Base-by-base conservation (phyloP, 2,329 filamentous ascomycete genomes). In the Westerdykella aurantiaca region DNA sequence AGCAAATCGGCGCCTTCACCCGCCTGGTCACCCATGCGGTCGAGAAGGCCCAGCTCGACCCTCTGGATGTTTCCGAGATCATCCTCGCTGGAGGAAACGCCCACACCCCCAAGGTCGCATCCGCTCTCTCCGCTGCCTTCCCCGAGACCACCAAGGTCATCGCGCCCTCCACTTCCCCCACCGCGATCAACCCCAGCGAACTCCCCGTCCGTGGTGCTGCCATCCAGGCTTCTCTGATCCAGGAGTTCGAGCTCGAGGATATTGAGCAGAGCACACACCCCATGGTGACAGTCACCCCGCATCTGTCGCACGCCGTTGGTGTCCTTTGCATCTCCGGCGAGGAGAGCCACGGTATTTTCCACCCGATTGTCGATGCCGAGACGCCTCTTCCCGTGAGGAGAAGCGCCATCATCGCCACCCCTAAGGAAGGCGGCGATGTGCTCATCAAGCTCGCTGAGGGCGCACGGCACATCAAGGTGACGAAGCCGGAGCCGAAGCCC, bases 261-360 rank as follows among this genome's bases (percentile, higher is more conserved):
- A 94, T 98, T 57, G 87, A 94, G 67, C 90, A 96, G 77, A 95
- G 88, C 50, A 95, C 89, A 38, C 91, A 98, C 75, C 85, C 93
- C 41, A 88, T 89, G 64, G 89, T 98, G 52, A 96, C 91, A 29
- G 91, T 90, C 13, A 89, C 94, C 41, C 88, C 89, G 58, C 93
- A 98, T 74, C 83, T 95, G 51, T 77, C 81, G 57, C 86, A 90
- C 64, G 86, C 91, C 50, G 86, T 98, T 51, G 93, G 93, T 66
- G 85, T 97, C 42, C 78, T 95, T 51, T 80, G 83, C 56, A 72
- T 80, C 45, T 73, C 74, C 12, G 76, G 73, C 34, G 75, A 82
- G 39, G 76, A 77, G 39, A 71, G 71, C 35, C 76, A 80, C 46
- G 82, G 86, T 52, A 73, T 81, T 47, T 96, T 97, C 73, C 81